phyloP scores from a whole-genome alignment of 768 basidiomycete genomes.

The Boletellus emodensis region DNA sequence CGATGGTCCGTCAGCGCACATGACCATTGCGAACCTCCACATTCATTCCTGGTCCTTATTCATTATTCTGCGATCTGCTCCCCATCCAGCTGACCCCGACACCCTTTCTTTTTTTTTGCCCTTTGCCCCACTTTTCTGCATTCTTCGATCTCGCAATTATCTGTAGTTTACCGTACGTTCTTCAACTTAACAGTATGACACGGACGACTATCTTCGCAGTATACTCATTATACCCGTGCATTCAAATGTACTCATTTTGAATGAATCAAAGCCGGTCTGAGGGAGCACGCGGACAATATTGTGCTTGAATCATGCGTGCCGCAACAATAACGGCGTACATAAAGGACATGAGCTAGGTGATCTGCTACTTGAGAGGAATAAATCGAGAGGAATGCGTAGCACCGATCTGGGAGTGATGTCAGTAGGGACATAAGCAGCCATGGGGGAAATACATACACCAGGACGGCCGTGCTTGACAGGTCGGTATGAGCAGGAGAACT shows the following conservation, averaged over 20 bases:
- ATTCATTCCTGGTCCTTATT: constrained; percentile 4
- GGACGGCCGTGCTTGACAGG: constrained; percentile 99
- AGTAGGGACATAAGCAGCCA: constrained; percentile 6
- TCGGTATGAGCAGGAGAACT: constrained; percentile 95
- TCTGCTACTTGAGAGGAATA: constrained; percentile 92
- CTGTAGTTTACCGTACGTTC: constrained; percentile 56
- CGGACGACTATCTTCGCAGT: constrained; percentile 58
- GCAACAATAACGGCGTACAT: constrained; percentile 29
- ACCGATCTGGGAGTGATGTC: constrained; percentile 57
- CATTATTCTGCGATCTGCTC: constrained; percentile 19
- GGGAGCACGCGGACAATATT: not conserved
- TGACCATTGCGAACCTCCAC: constrained; percentile 25
- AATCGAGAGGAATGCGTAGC: constrained; percentile 88
- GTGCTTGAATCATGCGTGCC: constrained; percentile 26
- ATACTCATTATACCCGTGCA: constrained; percentile 57
- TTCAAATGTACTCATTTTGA: constrained; percentile 39
- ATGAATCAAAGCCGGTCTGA: constrained; percentile 20
- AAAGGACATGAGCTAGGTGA: constrained; percentile 24
- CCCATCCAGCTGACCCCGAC: constrained; percentile 22
- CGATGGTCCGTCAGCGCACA: constrained; percentile 50
- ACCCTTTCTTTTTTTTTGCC: constrained; percentile 22
- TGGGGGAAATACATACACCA: constrained; percentile 64
- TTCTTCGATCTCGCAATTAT: constrained; percentile 45
- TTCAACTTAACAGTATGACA: constrained; percentile 48
- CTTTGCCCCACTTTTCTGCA: constrained; percentile 25